Conservation (phyloP, 345 rosid genomes). For the Passiflora organensis region DNA sequence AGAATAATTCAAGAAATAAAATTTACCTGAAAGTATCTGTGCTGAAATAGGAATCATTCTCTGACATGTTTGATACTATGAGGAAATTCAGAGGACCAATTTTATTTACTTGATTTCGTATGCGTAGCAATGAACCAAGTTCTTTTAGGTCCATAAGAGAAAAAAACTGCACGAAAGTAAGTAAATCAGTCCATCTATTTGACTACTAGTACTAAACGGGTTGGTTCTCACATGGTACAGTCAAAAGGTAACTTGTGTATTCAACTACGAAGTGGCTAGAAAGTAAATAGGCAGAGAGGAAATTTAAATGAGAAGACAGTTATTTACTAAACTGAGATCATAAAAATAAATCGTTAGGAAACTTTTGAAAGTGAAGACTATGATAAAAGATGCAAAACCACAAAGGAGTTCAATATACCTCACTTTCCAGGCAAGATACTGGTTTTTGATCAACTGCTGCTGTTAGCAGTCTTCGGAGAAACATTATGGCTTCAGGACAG, state of each 20-base stretch:
- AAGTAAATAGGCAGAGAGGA: too few relatives aligned
- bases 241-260: neutral
- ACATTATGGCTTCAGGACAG: slow-evolving; percentile 80
- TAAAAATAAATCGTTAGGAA: too few relatives aligned
- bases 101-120: slow-evolving; percentile 36
- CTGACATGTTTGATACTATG: slow-evolving; percentile 52
- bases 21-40: slow-evolving; percentile 73
- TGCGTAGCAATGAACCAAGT: slow-evolving; percentile 46
- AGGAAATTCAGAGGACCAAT: slow-evolving; percentile 63
- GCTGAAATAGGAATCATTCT: slow-evolving; percentile 55
- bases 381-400: neutral
- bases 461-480: slow-evolving; percentile 55
- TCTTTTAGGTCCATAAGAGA: slow-evolving; percentile 58
- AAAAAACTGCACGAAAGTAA: slow-evolving; percentile 46
- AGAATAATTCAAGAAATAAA: neutral
- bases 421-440: slow-evolving; percentile 41
- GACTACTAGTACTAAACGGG: too few relatives aligned
- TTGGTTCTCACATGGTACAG: too few relatives aligned
- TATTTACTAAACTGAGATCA: too few relatives aligned
- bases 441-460: slow-evolving; percentile 47
- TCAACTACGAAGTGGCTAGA: too few relatives aligned
- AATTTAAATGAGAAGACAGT: too few relatives aligned
- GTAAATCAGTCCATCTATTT: slow-evolving; percentile 4
- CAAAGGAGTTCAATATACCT: slow-evolving; percentile 38
- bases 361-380: too few relatives aligned